Base-by-base conservation (phyloP, 208 protist species). In the Crithidia sp. region DNA sequence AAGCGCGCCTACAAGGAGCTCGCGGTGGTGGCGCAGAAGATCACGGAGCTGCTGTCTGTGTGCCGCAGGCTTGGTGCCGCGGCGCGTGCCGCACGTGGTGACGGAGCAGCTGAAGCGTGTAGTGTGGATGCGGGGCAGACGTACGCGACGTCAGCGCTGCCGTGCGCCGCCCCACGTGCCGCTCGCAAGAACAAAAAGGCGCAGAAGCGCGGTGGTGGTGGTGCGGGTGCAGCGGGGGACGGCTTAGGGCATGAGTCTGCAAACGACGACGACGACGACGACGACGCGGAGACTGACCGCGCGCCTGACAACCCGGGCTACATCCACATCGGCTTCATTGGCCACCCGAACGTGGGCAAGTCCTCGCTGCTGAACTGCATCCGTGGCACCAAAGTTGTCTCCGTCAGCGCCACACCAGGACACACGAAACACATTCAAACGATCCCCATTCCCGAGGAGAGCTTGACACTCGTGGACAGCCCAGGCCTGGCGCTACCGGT, bases 341-440 rank as follows among this genome's bases (percentile, higher is more conserved):
- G 95, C n/a, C 86, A 95, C 68, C 95, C 95, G 3, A 97, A 97
- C 81, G 97, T 98, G 4, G 98, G 98, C 49, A 99, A 99, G 83
- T 98, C 90, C 8, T 96, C 91, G 49, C 69, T 99, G 55, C 86
- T 99, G 17, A 99, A 99, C 84, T 97, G 88, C 76, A 86, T 99
- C 47, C 88, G 97, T 44, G 97, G 96, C 41, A 95, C 90, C 37
- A 99, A 98, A 71, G 98, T 99, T 10, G 97, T 98, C 14, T 96
- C 88, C 16, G 90, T 96, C n/a, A 97, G 89, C 59, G 71, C 85
- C 16, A 99, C 96, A 14, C 93, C 98, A 5, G 98, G 98, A 0
- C 98, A 99, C 82, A 99, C 98, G 17, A 99, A 99, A 70, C 96
- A 99, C 66, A 72, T 98, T 39, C 97, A 99, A 80, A 99, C 97